A percentile compares a stretch with the other conserved stretches of the same genome.
These are phyloP conservation scores for Rhizophagus sp. DNA, from an alignment of 192 early-diverging fungal genomes.

Conservation along the genomic window DNA sequence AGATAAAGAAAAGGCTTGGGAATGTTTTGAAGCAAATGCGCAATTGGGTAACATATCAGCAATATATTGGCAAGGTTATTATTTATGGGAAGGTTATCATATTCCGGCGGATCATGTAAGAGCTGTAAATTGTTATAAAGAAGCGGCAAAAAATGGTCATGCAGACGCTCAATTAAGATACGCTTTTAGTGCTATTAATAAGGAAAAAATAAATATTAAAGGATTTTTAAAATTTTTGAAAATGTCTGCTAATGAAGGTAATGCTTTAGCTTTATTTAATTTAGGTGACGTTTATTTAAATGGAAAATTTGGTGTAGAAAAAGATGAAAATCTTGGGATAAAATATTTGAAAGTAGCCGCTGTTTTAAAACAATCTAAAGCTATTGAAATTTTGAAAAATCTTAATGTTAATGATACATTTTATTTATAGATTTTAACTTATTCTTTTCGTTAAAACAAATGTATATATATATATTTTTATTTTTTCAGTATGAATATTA, in stretches of 20 bases:
- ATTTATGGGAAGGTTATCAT: conserved; percentile 21
- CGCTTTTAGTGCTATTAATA: not conserved
- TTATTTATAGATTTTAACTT: not conserved
- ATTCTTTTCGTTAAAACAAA: too few species aligned
- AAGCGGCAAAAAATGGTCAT: conserved; percentile 14
- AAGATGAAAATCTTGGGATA: conserved; percentile 2
- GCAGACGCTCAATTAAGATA: conserved; percentile 23
- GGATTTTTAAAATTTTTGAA: not conserved
- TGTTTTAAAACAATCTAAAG: not conserved
- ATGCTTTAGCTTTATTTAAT: conserved; percentile 5
- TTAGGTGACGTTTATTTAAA: not conserved
- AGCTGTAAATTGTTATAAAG: not conserved
- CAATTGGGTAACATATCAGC: conserved; percentile 6
- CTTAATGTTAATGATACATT: not conserved
- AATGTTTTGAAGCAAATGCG: conserved; percentile 22
- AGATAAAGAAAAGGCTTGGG: conserved; percentile 8
- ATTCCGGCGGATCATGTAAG: not conserved
- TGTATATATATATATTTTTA: too few species aligned
- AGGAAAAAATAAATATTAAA: not conserved
- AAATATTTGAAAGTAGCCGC: not conserved
- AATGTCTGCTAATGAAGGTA: not conserved
- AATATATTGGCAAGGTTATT: conserved; percentile 28
- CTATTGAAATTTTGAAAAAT: conserved; percentile 40
- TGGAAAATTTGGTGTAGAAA: not conserved
- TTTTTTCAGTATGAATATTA: too few species aligned